Base-by-base conservation (phyloP, 2,329 filamentous ascomycete species). In the Alternaria burnsii region DNA sequence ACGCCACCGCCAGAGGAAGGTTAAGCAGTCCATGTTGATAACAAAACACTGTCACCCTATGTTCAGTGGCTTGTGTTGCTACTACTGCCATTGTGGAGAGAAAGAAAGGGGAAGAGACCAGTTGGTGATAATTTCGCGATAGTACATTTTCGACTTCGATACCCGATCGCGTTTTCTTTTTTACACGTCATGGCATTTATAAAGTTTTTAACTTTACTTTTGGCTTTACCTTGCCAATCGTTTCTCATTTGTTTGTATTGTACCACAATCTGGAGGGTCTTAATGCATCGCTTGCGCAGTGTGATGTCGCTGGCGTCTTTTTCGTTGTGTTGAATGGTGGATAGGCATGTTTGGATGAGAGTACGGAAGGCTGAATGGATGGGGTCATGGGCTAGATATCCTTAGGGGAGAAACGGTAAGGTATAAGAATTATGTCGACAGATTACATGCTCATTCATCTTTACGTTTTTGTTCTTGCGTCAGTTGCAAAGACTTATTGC, bases 1-100 rank as follows among this genome's bases (percentile, higher is more conserved):
- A 75, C 74, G 41, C 74, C 74, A 59, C 74, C 74, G 50, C 73
- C 73, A 0, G 74, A 76, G 50, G 42, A 47, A 36, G 52, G 41
- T 22, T 53, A n/a, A 28, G 50, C 8, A 24, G 40, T 16, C 22
- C 22, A 38, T 26, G 50, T 52, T 41, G 24, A 50, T 22, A 50
- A 6, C 20, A 24, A 22, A 50, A 50, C 12, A 20, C 24, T 50
- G 30, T 50, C 36, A 52, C 7, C 7, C n/a, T 28, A 20, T 28
- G 14, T 16, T 11, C 44, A n/a, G 24, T 12, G 22, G 22, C 20
- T 38, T 50, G 20, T 30, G 38, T 11, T 38, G 30, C 18, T 44
- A 11, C 24, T n/a, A 26, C 12, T 11, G 30, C 7, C 36, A 20
- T 38, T 50, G 32, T 50, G 22, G 46, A 34, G 44, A 34, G 11